Percentiles rank a stretch among this genome's conserved stretches.
Evolutionary conservation across 1,284 basidiomycete species (phyloP).

Genomic region (Pascua guehoae): DNA sequence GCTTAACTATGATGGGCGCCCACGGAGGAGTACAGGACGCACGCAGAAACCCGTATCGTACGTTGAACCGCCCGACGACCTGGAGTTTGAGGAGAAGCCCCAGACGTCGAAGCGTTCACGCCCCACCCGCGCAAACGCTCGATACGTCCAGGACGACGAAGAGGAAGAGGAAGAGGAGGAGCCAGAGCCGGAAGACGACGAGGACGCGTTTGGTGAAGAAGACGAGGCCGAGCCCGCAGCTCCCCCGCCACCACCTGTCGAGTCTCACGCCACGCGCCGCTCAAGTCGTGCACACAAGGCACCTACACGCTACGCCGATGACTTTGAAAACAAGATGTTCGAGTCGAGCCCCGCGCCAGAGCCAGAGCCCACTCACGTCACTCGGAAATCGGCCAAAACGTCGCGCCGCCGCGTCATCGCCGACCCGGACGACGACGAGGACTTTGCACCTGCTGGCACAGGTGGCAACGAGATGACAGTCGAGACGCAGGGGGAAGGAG

Average conservation of each 20-base stretch:
- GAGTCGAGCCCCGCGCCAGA: constrained; percentile 15
- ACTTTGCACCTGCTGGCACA: background rate
- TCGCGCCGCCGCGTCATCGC: constrained; percentile 20
- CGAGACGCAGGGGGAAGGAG: constrained; percentile 11
- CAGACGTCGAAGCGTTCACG: constrained; percentile 4
- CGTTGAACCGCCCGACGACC: constrained; percentile 17
- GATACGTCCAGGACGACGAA: constrained; percentile 9
- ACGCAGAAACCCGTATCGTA: too few species aligned
- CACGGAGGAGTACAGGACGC: too few species aligned
- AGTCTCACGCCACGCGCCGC: constrained; percentile 44
- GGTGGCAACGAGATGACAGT: background rate
- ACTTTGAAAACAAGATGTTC: constrained; percentile 30
- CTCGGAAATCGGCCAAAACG: constrained; percentile 13
- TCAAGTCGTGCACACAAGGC: constrained; percentile 49
- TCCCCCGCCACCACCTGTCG: background rate
- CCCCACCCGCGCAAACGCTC: background rate
- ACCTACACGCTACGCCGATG: constrained; percentile 42
- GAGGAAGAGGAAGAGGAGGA: constrained; percentile 20
- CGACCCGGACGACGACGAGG: constrained; percentile 38
- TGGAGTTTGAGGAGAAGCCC: constrained; percentile 13
- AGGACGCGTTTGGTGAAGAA: constrained; percentile 9
- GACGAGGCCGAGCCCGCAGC: constrained; percentile 6
- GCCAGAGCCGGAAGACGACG: constrained; percentile 22
- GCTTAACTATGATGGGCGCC: too few species aligned
- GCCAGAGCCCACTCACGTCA: background rate